Conservation (phyloP, 805 yeast genomes). For the Candida germanica region DNA sequence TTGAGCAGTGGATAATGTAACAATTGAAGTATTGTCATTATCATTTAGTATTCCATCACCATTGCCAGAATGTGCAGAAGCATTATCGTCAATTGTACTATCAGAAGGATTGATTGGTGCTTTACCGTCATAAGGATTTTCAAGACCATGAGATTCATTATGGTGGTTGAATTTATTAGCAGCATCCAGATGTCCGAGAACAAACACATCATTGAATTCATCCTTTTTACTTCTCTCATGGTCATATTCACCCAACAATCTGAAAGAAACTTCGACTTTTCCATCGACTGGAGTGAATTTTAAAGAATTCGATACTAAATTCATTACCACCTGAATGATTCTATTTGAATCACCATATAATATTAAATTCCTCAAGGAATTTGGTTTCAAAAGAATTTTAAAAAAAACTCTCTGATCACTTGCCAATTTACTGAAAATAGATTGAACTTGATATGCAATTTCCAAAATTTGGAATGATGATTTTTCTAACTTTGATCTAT, state of each 20-base stretch:
- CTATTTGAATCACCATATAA: slow-evolving; percentile 87
- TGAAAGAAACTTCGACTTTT: slow-evolving; percentile 61
- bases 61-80: background rate
- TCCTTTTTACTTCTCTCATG: slow-evolving; percentile 38
- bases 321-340: slow-evolving; percentile 89
- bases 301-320: slow-evolving; percentile 82
- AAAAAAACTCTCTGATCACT: slow-evolving; percentile 72
- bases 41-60: background rate
- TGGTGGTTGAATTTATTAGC: slow-evolving; percentile 5
- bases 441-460: slow-evolving; percentile 77
- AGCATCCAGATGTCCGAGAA: slow-evolving; percentile 21
- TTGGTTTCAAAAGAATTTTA: slow-evolving; percentile 61
- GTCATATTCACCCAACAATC: slow-evolving; percentile 71
- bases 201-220: slow-evolving; percentile 46
- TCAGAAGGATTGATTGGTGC: slow-evolving; percentile 1
- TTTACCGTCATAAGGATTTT: slow-evolving; percentile 1
- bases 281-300: slow-evolving; percentile 94
- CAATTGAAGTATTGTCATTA: slow-evolving; percentile 26
- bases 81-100: background rate
- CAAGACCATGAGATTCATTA: background rate
- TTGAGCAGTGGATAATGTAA: slow-evolving; percentile 36
- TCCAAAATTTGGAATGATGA: slow-evolving; percentile 78
- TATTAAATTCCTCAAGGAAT: slow-evolving; percentile 56
- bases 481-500: slow-evolving; percentile 78
- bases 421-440: slow-evolving; percentile 81